Evolutionary conservation across 352 stramenopile genomes (phyloP).

Genomic region (Pythium volutum): DNA sequence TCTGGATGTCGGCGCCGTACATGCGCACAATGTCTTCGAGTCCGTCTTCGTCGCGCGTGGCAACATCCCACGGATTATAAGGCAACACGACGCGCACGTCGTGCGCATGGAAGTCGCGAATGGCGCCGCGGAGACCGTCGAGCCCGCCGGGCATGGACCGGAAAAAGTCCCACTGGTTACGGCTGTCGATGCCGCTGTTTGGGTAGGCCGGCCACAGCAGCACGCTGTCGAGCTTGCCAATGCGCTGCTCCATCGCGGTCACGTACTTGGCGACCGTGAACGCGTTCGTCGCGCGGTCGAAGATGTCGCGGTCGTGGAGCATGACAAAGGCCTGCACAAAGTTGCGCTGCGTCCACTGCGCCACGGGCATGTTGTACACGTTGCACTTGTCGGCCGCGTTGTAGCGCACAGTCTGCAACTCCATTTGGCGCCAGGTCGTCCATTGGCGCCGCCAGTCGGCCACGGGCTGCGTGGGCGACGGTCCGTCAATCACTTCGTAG

Average conservation of each 20-base stretch:
- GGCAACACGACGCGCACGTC: constrained; percentile 68
- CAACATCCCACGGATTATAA: constrained; percentile 85
- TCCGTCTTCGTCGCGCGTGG: constrained; percentile 53
- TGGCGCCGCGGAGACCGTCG: constrained; percentile 37
- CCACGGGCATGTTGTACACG: constrained; percentile 61
- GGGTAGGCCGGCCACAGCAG: constrained; percentile 81
- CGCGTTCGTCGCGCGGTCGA: constrained; percentile 51
- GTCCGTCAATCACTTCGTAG: constrained; percentile 80
- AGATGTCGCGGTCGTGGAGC: constrained; percentile 76
- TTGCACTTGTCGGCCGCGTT: constrained; percentile 47
- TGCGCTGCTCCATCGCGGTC: constrained; percentile 40
- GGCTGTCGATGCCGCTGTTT: constrained; percentile 78
- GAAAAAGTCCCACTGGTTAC: constrained; percentile 80
- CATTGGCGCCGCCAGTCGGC: constrained; percentile 57
- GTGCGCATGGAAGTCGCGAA: constrained; percentile 58
- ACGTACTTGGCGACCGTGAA: constrained; percentile 78
- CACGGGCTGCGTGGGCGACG: constrained; percentile 29
- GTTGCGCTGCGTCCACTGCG: constrained; percentile 74
- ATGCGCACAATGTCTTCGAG: constrained; percentile 58
- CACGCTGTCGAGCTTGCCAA: constrained; percentile 75
- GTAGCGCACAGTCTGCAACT: constrained; percentile 67
- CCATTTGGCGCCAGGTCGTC: constrained; percentile 65
- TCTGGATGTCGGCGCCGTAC: constrained; percentile 71
- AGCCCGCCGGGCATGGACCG: constrained; percentile 57
- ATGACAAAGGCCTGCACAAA: constrained; percentile 79